phyloP scores from a whole-genome alignment of 345 rosid genomes.

The Brassica nigra region DNA sequence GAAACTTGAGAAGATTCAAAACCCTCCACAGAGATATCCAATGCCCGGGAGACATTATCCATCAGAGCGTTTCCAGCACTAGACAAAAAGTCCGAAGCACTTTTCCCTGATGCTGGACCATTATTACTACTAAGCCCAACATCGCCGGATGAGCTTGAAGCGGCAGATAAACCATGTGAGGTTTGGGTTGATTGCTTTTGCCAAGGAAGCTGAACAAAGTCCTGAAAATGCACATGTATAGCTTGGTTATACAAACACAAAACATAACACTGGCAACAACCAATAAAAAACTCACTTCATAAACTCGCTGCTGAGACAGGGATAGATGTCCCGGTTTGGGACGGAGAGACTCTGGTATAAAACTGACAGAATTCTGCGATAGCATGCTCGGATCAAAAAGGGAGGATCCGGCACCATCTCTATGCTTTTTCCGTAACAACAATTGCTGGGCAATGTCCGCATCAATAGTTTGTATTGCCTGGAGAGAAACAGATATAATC shows the following conservation, averaged over 20 bases:
- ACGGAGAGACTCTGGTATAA: conserved; percentile 85
- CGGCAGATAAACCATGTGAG: conserved; percentile 56
- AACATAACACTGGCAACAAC: conserved; percentile 1
- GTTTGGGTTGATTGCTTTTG: conserved; percentile 82
- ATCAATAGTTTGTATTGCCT: conserved; percentile 95
- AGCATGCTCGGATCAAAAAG: not conserved
- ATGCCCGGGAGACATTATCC: conserved; percentile 57
- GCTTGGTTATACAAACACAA: conserved; percentile 20
- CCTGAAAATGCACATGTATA: conserved; percentile 47
- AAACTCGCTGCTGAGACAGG: conserved; percentile 88
- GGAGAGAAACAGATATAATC: conserved; percentile 9
- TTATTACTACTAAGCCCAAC: conserved; percentile 37
- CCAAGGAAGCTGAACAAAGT: conserved; percentile 95
- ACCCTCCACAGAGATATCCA: conserved; percentile 64
- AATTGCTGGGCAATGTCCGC: conserved; percentile 84
- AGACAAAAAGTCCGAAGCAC: conserved; percentile 54
- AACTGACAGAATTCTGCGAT: conserved; percentile 71
- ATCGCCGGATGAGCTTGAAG: conserved; percentile 59
- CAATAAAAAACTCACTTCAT: conserved; percentile 59
- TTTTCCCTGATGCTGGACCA: conserved; percentile 53
- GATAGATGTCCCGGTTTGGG: conserved; percentile 95
- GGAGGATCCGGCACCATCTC: conserved; percentile 72
- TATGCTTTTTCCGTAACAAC: conserved; percentile 84
- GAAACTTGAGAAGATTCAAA: conserved; percentile 57
- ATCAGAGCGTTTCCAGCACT: conserved; percentile 50